Conservation (phyloP, 1,139 yeast species). For the Lodderomyces elongisporus region DNA sequence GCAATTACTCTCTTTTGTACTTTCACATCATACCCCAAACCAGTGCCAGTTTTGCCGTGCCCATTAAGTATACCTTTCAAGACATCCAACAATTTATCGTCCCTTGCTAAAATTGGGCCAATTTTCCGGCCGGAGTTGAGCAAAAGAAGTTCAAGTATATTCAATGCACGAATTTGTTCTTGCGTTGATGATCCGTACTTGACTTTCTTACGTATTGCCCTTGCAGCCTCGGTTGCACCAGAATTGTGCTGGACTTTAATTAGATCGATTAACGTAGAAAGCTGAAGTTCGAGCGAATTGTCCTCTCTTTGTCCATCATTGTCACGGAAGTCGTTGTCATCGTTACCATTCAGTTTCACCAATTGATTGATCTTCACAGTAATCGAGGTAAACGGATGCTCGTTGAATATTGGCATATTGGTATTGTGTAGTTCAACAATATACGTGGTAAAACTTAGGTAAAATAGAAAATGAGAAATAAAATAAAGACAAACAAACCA, state of each 20-base stretch:
- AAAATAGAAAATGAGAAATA: too few species aligned
- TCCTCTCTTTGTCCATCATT: too few species aligned
- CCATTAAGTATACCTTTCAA: conserved; percentile 47
- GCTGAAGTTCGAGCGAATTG: conserved; percentile 30
- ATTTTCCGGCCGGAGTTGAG: conserved; percentile 62
- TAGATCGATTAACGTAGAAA: conserved; percentile 35
- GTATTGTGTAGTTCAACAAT: too few species aligned
- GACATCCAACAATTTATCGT: conserved; percentile 65
- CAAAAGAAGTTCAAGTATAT: conserved; percentile 67
- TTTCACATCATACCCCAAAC: conserved; percentile 34
- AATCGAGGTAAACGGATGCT: conserved; percentile 37
- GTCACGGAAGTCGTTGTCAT: conserved; percentile 18
- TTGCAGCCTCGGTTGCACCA: conserved; percentile 77
- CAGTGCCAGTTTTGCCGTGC: conserved; percentile 33
- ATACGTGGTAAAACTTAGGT: not conserved
- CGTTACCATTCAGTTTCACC: conserved; percentile 22
- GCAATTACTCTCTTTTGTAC: conserved; percentile 44
- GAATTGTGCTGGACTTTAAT: conserved; percentile 33
- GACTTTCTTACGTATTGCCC: conserved; percentile 81
- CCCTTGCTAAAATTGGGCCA: conserved; percentile 56
- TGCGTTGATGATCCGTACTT: conserved; percentile 66
- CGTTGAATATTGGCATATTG: conserved; percentile 42
- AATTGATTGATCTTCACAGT: conserved; percentile 44
- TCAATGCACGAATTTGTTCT: conserved; percentile 64
- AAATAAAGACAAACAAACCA: too few species aligned